Conservation (phyloP, 192 early-diverging fungal species). For the Haplosporangium gracile region DNA sequence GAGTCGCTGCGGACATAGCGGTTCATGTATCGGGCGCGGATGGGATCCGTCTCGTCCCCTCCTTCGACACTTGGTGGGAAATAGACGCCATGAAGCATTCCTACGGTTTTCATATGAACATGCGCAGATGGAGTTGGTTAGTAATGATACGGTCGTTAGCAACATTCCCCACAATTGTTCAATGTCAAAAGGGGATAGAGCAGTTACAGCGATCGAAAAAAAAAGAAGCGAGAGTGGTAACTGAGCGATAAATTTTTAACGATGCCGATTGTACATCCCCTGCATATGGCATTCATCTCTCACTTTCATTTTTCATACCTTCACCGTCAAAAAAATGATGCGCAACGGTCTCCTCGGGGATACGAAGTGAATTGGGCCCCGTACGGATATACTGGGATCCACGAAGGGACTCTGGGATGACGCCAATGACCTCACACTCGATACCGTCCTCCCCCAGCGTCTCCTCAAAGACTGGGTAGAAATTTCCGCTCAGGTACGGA, state of each 20-base stretch:
- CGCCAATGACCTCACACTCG: slow-evolving; percentile 39
- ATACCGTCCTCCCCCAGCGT: slow-evolving; percentile 48
- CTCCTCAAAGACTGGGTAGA: slow-evolving; percentile 52
- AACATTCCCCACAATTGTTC: not conserved
- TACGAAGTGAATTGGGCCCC: slow-evolving; percentile 38
- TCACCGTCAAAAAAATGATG: slow-evolving; percentile 46
- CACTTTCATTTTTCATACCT: slow-evolving; percentile 13
- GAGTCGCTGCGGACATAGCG: slow-evolving; percentile 40
- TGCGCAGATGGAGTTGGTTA: not conserved
- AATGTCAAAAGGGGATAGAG: not conserved
- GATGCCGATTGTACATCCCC: too few relatives aligned
- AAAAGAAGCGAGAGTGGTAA: not conserved
- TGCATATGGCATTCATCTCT: not conserved
- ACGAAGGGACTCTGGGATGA: slow-evolving; percentile 33
- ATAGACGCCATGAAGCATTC: slow-evolving; percentile 47
- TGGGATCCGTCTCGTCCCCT: not conserved
- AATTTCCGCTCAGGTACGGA: slow-evolving; percentile 46
- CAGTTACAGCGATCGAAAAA: not conserved
- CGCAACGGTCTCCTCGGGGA: slow-evolving; percentile 6
- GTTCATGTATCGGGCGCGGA: slow-evolving; percentile 46
- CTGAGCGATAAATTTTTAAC: not conserved
- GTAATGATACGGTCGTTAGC: not conserved
- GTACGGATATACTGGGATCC: slow-evolving; percentile 44
- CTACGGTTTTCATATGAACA: not conserved
- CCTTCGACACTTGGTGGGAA: slow-evolving; percentile 20